Conservation (phyloP, 306 rosid species). For the Vicia sativa region DNA sequence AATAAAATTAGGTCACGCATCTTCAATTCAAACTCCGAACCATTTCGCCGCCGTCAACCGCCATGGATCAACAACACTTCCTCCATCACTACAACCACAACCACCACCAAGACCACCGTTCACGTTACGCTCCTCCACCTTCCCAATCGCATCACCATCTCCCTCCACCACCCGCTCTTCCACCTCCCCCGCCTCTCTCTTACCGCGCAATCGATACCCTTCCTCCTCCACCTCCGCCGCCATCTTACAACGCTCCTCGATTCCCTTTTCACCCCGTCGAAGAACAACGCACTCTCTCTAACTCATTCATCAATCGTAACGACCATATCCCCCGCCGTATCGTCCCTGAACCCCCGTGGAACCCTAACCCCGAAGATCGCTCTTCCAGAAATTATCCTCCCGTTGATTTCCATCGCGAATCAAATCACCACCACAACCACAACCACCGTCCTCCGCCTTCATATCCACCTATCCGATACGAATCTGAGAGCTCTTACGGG, state of each 20-base stretch:
- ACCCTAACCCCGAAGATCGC: slow-evolving; percentile 37
- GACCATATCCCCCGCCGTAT: slow-evolving; percentile 33
- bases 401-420: slow-evolving; percentile 46
- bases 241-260: slow-evolving; percentile 31
- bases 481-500: slow-evolving; percentile 34
- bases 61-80: slow-evolving; percentile 47
- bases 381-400: slow-evolving; percentile 24
- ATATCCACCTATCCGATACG: slow-evolving; percentile 38
- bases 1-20: background rate
- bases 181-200: slow-evolving; percentile 19
- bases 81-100: slow-evolving; percentile 11
- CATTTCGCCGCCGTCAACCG: background rate
- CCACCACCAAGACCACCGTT: slow-evolving; percentile 25
- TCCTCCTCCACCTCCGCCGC: slow-evolving; percentile 30
- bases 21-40: background rate
- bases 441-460: slow-evolving; percentile 3
- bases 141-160: slow-evolving; percentile 26
- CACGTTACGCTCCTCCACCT: slow-evolving; percentile 35
- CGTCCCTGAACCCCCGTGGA: slow-evolving; percentile 15
- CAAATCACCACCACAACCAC: background rate
- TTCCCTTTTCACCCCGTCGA: slow-evolving; percentile 27
- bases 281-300: slow-evolving; percentile 16
- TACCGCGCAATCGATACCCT: slow-evolving; percentile 21
- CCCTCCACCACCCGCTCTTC: slow-evolving; percentile 18
- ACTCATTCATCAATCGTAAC: too few species aligned